A percentile compares a stretch with the other conserved stretches of the same genome.
phyloP scores from a whole-genome alignment of 2,329 filamentous ascomycete species.

The Diaporthe ampelina region DNA sequence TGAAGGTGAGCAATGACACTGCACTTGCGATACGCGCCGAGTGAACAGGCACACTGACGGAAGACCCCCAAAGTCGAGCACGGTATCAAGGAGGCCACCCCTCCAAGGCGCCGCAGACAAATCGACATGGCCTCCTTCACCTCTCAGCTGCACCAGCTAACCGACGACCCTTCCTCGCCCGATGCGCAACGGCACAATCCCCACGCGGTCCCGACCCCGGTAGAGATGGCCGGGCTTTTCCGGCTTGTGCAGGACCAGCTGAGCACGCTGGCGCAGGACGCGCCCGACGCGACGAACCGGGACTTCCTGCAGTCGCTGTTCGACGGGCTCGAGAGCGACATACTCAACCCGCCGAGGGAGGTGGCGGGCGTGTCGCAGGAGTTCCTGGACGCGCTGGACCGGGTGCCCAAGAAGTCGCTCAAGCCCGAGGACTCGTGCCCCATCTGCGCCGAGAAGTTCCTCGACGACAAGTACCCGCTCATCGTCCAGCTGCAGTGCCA shows the following conservation, averaged over 20 bases:
- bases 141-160: slow-evolving; percentile 68
- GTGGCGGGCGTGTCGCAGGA: slow-evolving; percentile 70
- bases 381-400: slow-evolving; percentile 71
- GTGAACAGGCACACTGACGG: slow-evolving; percentile 17
- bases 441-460: slow-evolving; percentile 73
- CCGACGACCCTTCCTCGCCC: slow-evolving; percentile 48
- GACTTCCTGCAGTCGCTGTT: slow-evolving; percentile 66
- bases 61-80: slow-evolving; percentile 69
- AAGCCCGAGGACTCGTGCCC: slow-evolving; percentile 68
- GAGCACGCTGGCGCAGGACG: slow-evolving; percentile 62
- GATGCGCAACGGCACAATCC: slow-evolving; percentile 62
- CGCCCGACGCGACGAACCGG: slow-evolving; percentile 64
- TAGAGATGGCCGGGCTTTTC: slow-evolving; percentile 70
- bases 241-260: slow-evolving; percentile 72
- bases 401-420: slow-evolving; percentile 67
- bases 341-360: slow-evolving; percentile 64
- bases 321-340: slow-evolving; percentile 61
- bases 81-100: slow-evolving; percentile 65
- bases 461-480: slow-evolving; percentile 73
- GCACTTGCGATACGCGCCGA: slow-evolving; percentile 21
- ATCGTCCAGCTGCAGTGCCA: slow-evolving; percentile 76
- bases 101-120: slow-evolving; percentile 63
- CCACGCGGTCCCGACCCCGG: slow-evolving; percentile 71
- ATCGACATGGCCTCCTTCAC: slow-evolving; percentile 76
- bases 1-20: slow-evolving; percentile 58